Conservation (phyloP, 306 rosid species). For the Sphenostylis stenocarpa region DNA sequence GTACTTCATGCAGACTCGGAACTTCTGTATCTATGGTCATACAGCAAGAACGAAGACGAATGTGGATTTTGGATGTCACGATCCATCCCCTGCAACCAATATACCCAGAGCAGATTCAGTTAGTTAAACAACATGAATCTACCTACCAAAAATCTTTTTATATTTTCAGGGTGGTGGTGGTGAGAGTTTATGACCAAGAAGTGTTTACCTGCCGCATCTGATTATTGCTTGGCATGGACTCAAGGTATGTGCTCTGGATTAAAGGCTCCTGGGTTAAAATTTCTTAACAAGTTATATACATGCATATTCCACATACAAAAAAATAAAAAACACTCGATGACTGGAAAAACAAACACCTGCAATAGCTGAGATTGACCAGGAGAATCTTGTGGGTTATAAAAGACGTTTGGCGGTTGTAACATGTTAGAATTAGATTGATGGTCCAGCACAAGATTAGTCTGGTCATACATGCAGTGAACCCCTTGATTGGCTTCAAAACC, state of each 20-base stretch:
- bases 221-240: conserved; percentile 45
- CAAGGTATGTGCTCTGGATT: conserved; percentile 46
- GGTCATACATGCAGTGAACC: conserved; percentile 52
- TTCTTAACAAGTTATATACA: conserved; percentile 28
- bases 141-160: background rate
- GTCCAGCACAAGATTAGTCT: conserved; percentile 43
- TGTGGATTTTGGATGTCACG: conserved; percentile 49
- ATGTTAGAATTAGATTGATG: conserved; percentile 47
- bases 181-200: background rate
- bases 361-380: conserved; percentile 53
- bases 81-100: conserved; percentile 56
- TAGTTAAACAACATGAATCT: background rate
- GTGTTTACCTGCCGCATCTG: conserved; percentile 51
- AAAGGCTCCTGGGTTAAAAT: conserved; percentile 45
- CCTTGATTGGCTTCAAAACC: conserved; percentile 52
- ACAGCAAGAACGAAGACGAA: conserved; percentile 54
- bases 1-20: conserved; percentile 34
- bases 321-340: background rate
- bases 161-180: background rate
- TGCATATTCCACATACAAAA: background rate
- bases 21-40: conserved; percentile 48
- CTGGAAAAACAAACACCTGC: conserved; percentile 44
- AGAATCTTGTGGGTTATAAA: conserved; percentile 53
- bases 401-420: conserved; percentile 46
- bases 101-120: conserved; percentile 23